Evolutionary conservation across 1,139 yeast species (phyloP), one percentile per base, ranked within the genome.

Genomic region (Wickerhamiella pararugosa): DNA sequence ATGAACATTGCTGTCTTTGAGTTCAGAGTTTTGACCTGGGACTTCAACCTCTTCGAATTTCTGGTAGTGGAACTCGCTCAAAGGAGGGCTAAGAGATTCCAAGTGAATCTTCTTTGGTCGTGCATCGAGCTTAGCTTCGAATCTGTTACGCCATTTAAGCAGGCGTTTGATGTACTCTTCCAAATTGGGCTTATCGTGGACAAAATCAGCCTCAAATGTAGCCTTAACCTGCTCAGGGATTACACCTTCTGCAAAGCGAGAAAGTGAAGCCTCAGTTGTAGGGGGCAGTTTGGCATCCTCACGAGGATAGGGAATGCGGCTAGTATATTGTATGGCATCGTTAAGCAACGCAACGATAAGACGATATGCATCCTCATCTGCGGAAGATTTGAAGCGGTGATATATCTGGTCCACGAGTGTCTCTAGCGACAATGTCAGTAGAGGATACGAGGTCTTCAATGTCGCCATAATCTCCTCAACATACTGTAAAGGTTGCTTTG

Each of bases 11-110:
- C 70, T 80, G 54, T 87, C 97, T 57, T 79, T 80, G 41, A 61
- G 65, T 52, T 63, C 64, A 58, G 87, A 67, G 56, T 90, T 90
- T 58, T 92, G 99, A 1, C 99, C 98, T 0, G 98, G 98, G 45
- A 92, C 79, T 59, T 92, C 98, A 47, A 92, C 84, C 43, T 92
- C 97, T 60, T 92, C 99, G 58, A 90, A 92, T 63, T 86, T 87
- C 59, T 90, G 98, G 59, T 90, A 94, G 59, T 92, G 98, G 73
- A 92, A 90, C 58, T 87, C 96, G 59, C 94, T 81, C 58, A 92
- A 69, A 53, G 87, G 97, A 27, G 97, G 96, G 56, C 96, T 86
- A 49, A 90, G 69, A 45, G 86, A 79, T 60, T 92, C 98, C 52
- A 92, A 65, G 52, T 86, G 81, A 38, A 82, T 75, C 53, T 77